A percentile compares a stretch with the other conserved stretches of the same genome.
phyloP scores from a whole-genome alignment of 1,139 yeast genomes.

The Debaryomyces sp. region DNA sequence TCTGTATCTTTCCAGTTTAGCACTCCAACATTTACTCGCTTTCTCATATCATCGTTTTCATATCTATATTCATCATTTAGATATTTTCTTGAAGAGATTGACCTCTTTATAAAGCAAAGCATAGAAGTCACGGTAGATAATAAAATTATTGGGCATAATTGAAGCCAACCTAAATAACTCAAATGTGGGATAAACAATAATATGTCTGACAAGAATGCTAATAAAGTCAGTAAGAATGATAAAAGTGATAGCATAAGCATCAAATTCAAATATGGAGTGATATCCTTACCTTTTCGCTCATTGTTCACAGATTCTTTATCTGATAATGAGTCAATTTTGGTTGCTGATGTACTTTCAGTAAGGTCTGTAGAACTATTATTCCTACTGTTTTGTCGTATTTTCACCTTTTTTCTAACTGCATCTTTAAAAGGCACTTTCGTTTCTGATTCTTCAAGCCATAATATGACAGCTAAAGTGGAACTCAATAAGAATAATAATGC shows the following conservation, averaged over 20 bases:
- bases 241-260: constrained; percentile 37
- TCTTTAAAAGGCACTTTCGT: neutral
- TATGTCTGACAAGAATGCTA: constrained; percentile 46
- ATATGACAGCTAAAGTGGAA: neutral
- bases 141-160: constrained; percentile 40
- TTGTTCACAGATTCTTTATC: neutral
- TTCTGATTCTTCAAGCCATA: constrained; percentile 4
- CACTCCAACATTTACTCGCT: constrained; percentile 23
- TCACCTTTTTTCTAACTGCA: neutral
- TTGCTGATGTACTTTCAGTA: neutral
- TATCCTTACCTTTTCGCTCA: constrained; percentile 18
- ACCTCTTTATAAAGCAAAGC: constrained; percentile 44
- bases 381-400: neutral
- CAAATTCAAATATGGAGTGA: constrained; percentile 33
- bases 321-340: neutral
- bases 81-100: constrained; percentile 40
- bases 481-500: constrained; percentile 24
- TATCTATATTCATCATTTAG: constrained; percentile 34
- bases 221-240: constrained; percentile 39
- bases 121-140: constrained; percentile 40
- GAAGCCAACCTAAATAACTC: constrained; percentile 49
- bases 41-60: constrained; percentile 43
- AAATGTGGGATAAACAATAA: constrained; percentile 43
- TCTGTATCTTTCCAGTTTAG: constrained; percentile 31
- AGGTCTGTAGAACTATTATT: neutral